Percentiles rank a stretch among this genome's conserved stretches.
phyloP scores from a whole-genome alignment of 139 green algal genomes.

The Chlamydomonas applanata region DNA sequence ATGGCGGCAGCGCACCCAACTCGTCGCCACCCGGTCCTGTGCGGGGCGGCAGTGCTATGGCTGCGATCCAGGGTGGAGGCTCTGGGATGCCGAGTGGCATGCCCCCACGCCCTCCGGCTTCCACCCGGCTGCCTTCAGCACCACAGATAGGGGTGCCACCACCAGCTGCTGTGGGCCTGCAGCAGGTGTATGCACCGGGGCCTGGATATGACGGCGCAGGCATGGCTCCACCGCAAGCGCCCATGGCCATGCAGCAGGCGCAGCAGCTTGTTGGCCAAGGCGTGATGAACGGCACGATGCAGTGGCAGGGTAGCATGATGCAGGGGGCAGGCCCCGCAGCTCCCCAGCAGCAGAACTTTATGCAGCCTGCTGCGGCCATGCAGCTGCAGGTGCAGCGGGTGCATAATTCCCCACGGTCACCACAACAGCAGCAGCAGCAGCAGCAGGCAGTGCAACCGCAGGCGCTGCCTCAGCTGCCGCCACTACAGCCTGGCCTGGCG shows the following conservation, averaged over 20 bases:
- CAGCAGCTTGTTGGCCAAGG: slow-evolving; percentile 1
- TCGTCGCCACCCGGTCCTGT: background rate
- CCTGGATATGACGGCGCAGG: too few relatives aligned
- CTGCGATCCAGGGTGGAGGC: background rate
- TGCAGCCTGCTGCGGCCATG: background rate
- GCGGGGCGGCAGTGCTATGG: background rate
- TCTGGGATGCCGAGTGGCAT: background rate
- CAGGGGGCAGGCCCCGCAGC: background rate
- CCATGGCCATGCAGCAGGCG: slow-evolving; percentile 26
- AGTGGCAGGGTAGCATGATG: background rate
- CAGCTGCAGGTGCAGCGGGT: background rate
- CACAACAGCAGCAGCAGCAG: slow-evolving; percentile 4
- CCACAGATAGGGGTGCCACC: background rate
- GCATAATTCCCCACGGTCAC: background rate
- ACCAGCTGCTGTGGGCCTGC: too few relatives aligned
- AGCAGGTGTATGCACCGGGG: too few relatives aligned
- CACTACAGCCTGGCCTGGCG: background rate
- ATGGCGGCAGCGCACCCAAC: background rate
- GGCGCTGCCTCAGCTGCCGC: background rate
- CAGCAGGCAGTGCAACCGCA: background rate
- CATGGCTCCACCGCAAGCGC: too few relatives aligned
- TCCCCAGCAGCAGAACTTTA: slow-evolving; percentile 1
- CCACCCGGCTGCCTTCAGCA: background rate
- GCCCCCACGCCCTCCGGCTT: too few relatives aligned
- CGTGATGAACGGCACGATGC: background rate